Base-by-base conservation (phyloP, 108 stramenopile species). In the Schizochytrium sp. region DNA sequence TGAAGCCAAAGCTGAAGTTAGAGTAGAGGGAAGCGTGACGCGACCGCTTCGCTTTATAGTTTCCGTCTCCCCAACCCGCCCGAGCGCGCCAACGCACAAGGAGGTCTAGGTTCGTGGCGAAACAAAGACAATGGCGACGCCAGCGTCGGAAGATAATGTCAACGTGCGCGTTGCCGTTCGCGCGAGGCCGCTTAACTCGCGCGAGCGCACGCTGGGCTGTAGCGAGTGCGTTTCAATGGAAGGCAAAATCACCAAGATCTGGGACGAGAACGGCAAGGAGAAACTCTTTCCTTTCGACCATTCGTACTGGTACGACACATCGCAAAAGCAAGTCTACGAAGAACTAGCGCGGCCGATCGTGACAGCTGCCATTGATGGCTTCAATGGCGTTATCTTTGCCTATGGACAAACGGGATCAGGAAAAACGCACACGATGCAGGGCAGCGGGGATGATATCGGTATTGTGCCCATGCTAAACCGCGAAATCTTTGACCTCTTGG, bases 261-360 rank as follows among this genome's bases (percentile, higher is more conserved):
- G 29, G 57, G 87, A 57, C 48, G 53, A 72, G 16, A 23, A 72
- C 21, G 87, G 72, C 8, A 72, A 89, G 8, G 92, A 96, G 12
- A 98, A 95, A 60, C 94, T 96, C 48, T 99, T 99, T 89, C 95
- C 95, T 53, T 99, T 95, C 87, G 98, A 99, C 90, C 94, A 96
- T 87, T 95, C 95, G 3, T 99, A 97, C 90, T 95, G 94, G 16
- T 97, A 96, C 88, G 91, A 90, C 12, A 88, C 92, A 0, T 91
- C 93, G 28, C 98, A 98, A n/a, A 63, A 72, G 45, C 89, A 96
- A 18, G 98, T 99, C 5, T 98, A 99, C 90, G 92, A 96, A 12
- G 95, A 93, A 58, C 93, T 96, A 4, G 97, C 97, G 3, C 91
- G 92, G 59, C 95, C 94, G 0, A 97, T 99, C 60, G 98, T 99